Base-by-base conservation (phyloP, 305 asterid species). In the Vinca major region DNA sequence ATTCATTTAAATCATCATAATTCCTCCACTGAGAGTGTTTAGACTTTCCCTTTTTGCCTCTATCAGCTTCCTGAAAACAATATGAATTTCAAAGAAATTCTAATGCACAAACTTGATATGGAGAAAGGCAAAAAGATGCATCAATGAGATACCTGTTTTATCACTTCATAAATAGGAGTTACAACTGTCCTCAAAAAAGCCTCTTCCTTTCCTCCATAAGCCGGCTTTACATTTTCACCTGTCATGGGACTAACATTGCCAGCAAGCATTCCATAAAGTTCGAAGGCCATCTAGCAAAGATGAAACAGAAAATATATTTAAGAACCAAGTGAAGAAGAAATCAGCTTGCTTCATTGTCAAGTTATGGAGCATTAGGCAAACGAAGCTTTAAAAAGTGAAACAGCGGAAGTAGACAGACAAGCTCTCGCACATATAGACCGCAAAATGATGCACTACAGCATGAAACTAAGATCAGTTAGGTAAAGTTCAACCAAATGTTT, bases 21-120 rank as follows among this genome's bases (percentile, higher is more conserved):
- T 93, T 93, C 86, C 99, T 91, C 99, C 99, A 93, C 73, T 91
- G 96, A n/a, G 97, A 91, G 77, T 93, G 99, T 75, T 91, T 93
- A 70, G 96, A 85, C 83, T 80, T 93, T 65, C 87, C 95, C 73
- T 71, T 83, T 77, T 78, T 84, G 88, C 97, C 86, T 81, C 88
- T 91, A 5, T 83, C 87, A 74, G 99, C 96, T 86, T 93, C 99
- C 99, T 90, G 85, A 73, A 77, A 65, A 72, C 44, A n/a, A 53
- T 20, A 50, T 7, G 9, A 47, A 17, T 17, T 6, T n/a, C 57
- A 52, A 20, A 53, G 9, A 54, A 53, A 69, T 56, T 67, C 44
- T 50, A 45, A 62, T 73, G 71, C 17, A 3, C n/a, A 13, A 3
- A 54, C 3, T 26, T 20, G 14, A 4, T 20, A 11, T 1, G 1